Base-by-base conservation (phyloP, 495 filamentous ascomycete species). In the Pyronema omphalodes region DNA sequence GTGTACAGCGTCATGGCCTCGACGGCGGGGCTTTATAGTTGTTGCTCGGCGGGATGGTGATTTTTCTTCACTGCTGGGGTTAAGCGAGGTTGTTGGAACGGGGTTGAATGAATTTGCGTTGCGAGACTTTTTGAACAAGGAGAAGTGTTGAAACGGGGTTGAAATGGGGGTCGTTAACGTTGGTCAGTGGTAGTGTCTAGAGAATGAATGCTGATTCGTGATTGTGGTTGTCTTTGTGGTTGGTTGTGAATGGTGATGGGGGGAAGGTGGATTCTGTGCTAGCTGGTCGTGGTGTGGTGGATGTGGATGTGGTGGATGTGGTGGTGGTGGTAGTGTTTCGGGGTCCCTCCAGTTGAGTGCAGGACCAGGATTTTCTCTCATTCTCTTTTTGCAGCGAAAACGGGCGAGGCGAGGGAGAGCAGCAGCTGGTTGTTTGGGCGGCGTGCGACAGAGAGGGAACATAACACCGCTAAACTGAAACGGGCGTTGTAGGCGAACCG, bases 401-500 rank as follows among this genome's bases (percentile, higher is more conserved):
- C 23, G 23, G 23, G 23, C 23, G 23, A 29, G 23, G 12, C n/a
- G n/a, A n/a, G 44, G n/a, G n/a, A n/a, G n/a, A n/a, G n/a, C n/a
- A n/a, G n/a, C n/a, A 47, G 44, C 44, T 47, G 44, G 44, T 47
- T 47, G 44, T 41, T 41, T 41, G 39, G 23, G 23, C 23, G 23
- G 23, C 23, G 23, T 29, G 11, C 39, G 39, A 12, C 39, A 7
- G 7, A 41, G 39, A 17, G 39, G 15, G 15, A 12, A 12, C 39
- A 41, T 17, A 41, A 41, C 39, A 41, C 11, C 39, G 39, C 39
- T 17, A 41, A 3, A 17, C 39, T 6, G 39, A 41, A 41, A 41
- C 39, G 39, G 39, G 39, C 23, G 23, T 29, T 29, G 23, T 29
- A 5, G 23, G 23, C 23, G 23, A 29, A 29, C 2, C 23, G 23